Percentiles rank a stretch among this genome's conserved stretches.
Evolutionary conservation across 108 stramenopile species (phyloP).

Genomic region (Conticribra weissflogii): DNA sequence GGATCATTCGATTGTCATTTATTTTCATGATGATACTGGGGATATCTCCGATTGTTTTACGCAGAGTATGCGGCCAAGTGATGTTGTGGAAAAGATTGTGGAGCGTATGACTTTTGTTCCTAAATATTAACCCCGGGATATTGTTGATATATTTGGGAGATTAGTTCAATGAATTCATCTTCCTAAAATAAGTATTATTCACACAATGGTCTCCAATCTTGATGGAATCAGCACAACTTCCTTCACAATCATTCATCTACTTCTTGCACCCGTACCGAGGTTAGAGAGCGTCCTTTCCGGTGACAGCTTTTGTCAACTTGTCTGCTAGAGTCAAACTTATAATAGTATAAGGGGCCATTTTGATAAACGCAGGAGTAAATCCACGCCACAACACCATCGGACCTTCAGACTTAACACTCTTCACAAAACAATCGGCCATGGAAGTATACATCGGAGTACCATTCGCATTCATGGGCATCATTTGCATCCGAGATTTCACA

Average conservation of each 20-base stretch:
- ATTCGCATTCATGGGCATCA: conserved; percentile 33
- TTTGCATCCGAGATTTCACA: conserved; percentile 34
- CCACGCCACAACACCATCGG: conserved; percentile 25
- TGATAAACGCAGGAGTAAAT: conserved; percentile 40
- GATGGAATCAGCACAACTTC: no score
- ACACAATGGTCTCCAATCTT: no score
- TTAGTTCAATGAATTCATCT: no score
- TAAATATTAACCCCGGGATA: conserved; percentile 15
- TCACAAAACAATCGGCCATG: conserved; percentile 42
- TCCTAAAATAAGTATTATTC: no score
- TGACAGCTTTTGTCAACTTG: conserved; percentile 36
- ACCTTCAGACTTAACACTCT: conserved; percentile 29
- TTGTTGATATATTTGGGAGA: neutral
- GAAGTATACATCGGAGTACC: conserved; percentile 34
- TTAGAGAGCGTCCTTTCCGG: conserved; percentile 35
- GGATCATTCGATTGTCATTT: conserved; percentile 99
- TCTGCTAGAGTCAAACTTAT: conserved; percentile 43
- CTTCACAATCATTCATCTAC: no score
- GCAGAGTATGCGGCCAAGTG: conserved; percentile 92
- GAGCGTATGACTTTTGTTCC: conserved; percentile 79
- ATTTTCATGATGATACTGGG: conserved; percentile 96
- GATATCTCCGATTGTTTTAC: conserved; percentile 98
- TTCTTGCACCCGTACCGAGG: no score
- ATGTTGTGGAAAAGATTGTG: conserved; percentile 90
- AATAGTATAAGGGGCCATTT: conserved; percentile 39